phyloP scores from a whole-genome alignment of 2,329 filamentous ascomycete species.

The Reticulascus tulasneorum region DNA sequence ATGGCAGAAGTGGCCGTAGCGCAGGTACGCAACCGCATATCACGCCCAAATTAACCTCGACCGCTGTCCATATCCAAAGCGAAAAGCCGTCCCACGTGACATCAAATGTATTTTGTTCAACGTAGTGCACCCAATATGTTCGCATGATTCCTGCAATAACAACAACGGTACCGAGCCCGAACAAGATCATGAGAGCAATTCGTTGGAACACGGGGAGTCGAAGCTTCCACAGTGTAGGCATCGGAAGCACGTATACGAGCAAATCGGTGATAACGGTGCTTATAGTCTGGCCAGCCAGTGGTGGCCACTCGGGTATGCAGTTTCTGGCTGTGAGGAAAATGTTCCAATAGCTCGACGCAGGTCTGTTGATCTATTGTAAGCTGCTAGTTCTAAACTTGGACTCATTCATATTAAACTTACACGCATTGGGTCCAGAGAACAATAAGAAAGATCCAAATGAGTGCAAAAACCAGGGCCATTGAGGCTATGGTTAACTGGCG shows the following conservation, averaged over 20 bases:
- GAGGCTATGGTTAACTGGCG: conserved; percentile 24
- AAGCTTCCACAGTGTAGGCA: conserved; percentile 28
- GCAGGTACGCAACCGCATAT: conserved; percentile 36
- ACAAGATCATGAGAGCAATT: conserved; percentile 30
- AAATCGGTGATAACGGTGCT: conserved; percentile 28
- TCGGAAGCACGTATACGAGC: conserved; percentile 31
- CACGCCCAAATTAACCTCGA: conserved; percentile 37
- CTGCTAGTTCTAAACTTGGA: not conserved
- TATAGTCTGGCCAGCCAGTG: conserved; percentile 25
- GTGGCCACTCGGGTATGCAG: conserved; percentile 25
- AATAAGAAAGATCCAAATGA: conserved; percentile 27
- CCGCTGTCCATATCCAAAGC: conserved; percentile 38
- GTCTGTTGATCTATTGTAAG: conserved; percentile 1
- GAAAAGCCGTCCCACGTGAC: conserved; percentile 36
- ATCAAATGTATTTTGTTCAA: conserved; percentile 29
- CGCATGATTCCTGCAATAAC: conserved; percentile 31
- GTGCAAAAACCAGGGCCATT: conserved; percentile 22
- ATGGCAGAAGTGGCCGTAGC: conserved; percentile 20
- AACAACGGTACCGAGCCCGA: conserved; percentile 32
- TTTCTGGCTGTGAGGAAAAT: conserved; percentile 11
- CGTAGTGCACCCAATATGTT: conserved; percentile 28
- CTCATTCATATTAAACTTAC: conserved; percentile 19
- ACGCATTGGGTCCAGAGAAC: conserved; percentile 33
- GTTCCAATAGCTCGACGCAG: conserved; percentile 24
- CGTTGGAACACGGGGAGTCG: conserved; percentile 28